Conservation (phyloP, 2,329 filamentous ascomycete species). For the Sporothrix euskadiensis region DNA sequence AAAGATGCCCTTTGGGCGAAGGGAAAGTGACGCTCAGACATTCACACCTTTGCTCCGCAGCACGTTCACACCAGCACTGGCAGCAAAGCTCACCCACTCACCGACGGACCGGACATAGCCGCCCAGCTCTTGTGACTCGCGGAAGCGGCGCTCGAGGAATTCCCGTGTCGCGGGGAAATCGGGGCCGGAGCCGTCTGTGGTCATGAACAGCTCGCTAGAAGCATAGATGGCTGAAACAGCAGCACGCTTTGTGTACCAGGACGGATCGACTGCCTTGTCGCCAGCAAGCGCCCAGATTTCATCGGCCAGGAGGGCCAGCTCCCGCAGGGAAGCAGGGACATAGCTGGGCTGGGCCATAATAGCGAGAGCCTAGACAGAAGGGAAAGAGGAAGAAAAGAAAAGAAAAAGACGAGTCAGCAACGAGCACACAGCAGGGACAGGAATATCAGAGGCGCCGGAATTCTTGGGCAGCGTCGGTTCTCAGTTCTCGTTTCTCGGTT, state of each 20-base stretch:
- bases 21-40: constrained; percentile 53
- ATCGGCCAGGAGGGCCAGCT: constrained; percentile 80
- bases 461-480: neutral
- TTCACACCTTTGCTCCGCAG: constrained; percentile 84
- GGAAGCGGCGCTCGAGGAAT: constrained; percentile 75
- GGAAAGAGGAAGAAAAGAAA: neutral
- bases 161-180: constrained; percentile 74
- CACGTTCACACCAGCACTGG: constrained; percentile 74
- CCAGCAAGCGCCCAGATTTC: constrained; percentile 89
- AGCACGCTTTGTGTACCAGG: constrained; percentile 75
- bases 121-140: constrained; percentile 66
- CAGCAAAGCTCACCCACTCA: constrained; percentile 82
- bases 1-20: neutral
- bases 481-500: no score
- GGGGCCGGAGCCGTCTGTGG: constrained; percentile 69
- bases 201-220: constrained; percentile 88
- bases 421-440: no score
- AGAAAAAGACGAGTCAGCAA: neutral
- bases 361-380: constrained; percentile 68
- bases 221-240: constrained; percentile 63
- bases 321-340: constrained; percentile 71
- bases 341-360: constrained; percentile 85
- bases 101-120: constrained; percentile 63
- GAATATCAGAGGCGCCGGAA: neutral
- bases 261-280: constrained; percentile 76